Evolutionary conservation across 129 eudicot genomes (phyloP), one percentile per base, ranked within the genome.

Genomic region (Lactuca sativa): DNA sequence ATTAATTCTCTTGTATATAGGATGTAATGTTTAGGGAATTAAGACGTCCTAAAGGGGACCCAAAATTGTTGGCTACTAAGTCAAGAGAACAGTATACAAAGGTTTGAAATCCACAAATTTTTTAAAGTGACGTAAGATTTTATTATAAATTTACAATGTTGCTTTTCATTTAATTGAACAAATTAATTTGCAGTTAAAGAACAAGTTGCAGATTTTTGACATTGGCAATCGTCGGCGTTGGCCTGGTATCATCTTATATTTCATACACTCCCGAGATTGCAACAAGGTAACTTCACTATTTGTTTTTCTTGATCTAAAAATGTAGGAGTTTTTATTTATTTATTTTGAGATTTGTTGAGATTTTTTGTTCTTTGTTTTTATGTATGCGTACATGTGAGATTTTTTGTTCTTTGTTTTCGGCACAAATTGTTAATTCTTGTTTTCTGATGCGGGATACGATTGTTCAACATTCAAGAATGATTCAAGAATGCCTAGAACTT

Each of bases 201-300:
- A 78, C 59, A 90, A 83, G 69, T 63, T 95, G 89, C 99, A 90
- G 80, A 53, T 81, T 49, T 49, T 80, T 85, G 59, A 95, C 99
- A 47, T 56, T 90, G 71, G 99, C 87, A 56, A 87, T 95, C 43
- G 99, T 97, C 40, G 90, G 97, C 4, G 34, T 87, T 74, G 97
- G 99, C 75, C 47, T 95, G 40, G 72, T 95, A 70, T 85, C 99
- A 0, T 87, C 99, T 11, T 95, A 90, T 78, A 41, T 87, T 56
- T 85, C 97, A 37, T 95, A 95, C 80, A 56, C 97, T 71, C 99
- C 99, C 5, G 99, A 90, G 77, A 82, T 90, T 80, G 81, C 99
- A 31, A 81, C 83, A 58, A 93, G 99, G 96, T 86, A 77, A 58
- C 81, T 74, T 58, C 2, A 44, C 62, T 21, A 60, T 38, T 41